A percentile compares a stretch with the other conserved stretches of the same genome.
Conservation (phyloP, 176 grass and related monocot species). For the Guadua angustifolia region DNA sequence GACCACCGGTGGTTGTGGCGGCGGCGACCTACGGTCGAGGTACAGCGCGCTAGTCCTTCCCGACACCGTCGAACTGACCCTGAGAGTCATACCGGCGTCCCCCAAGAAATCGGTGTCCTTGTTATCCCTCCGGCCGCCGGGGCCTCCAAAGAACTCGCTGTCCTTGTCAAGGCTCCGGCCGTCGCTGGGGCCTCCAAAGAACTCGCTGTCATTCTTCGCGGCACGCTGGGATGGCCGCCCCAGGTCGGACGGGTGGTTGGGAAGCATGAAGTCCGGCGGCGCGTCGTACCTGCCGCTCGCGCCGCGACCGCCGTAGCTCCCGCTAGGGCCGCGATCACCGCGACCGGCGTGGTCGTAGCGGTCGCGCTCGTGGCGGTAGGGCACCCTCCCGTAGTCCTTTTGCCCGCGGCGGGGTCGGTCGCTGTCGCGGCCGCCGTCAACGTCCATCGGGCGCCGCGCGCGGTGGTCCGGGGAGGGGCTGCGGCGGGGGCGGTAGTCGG, state of each 20-base stretch:
- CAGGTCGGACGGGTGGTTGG: constrained; percentile 39
- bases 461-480: constrained; percentile 1
- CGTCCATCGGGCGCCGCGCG: constrained; percentile 24
- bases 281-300: background rate
- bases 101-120: constrained; percentile 30
- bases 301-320: background rate
- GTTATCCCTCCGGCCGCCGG: background rate
- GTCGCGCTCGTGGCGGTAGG: constrained; percentile 26
- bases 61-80: constrained; percentile 15
- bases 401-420: background rate
- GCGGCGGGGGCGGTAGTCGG: constrained; percentile 28
- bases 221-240: constrained; percentile 15
- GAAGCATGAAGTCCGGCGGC: constrained; percentile 50
- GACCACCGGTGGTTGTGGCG: background rate
- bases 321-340: background rate
- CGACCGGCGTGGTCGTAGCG: background rate
- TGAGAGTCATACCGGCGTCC: background rate
- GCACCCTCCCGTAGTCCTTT: constrained; percentile 12
- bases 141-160: background rate
- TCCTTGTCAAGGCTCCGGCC: background rate
- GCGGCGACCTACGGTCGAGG: constrained; percentile 26
- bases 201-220: constrained; percentile 33
- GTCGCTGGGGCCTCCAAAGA: background rate
- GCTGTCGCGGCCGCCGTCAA: constrained; percentile 17
- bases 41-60: constrained; percentile 43